Percentiles rank a stretch among this genome's conserved stretches.
phyloP scores from a whole-genome alignment of 805 yeast species.

The Blastobotrys mokoenaii region DNA sequence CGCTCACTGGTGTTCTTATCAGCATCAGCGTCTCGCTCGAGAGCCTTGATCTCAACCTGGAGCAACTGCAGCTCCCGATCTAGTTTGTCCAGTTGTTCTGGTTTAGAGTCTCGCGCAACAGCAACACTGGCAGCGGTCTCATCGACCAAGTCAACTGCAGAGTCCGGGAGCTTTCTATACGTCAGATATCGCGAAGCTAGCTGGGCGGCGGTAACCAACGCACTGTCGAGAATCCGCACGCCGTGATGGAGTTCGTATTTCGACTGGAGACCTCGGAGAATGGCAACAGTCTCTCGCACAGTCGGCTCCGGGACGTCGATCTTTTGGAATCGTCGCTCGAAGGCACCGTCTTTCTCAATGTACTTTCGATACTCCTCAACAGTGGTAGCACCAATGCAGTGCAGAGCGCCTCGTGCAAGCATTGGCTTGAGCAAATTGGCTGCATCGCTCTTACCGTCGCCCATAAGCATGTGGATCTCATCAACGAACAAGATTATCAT shows the following conservation, averaged over 20 bases:
- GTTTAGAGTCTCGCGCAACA: slow-evolving; percentile 95
- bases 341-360: slow-evolving; percentile 95
- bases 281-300: slow-evolving; percentile 86
- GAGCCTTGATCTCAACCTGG: slow-evolving; percentile 93
- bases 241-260: slow-evolving; percentile 97
- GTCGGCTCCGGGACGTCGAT: slow-evolving; percentile 95
- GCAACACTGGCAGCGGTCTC: slow-evolving; percentile 97
- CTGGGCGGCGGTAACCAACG: slow-evolving; percentile 89
- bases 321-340: slow-evolving; percentile 96
- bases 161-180: slow-evolving; percentile 91
- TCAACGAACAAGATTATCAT: slow-evolving; percentile 89
- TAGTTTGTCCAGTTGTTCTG: slow-evolving; percentile 88
- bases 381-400: slow-evolving; percentile 98
- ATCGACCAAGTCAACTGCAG: slow-evolving; percentile 93
- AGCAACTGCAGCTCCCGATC: slow-evolving; percentile 88
- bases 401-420: slow-evolving; percentile 91
- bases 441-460: slow-evolving; percentile 96
- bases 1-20: slow-evolving; percentile 79
- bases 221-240: slow-evolving; percentile 89
- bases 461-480: slow-evolving; percentile 99
- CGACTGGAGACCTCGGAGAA: slow-evolving; percentile 90
- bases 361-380: slow-evolving; percentile 87
- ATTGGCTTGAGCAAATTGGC: slow-evolving; percentile 96
- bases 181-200: slow-evolving; percentile 90
- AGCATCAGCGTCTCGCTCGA: slow-evolving; percentile 91